Base-by-base conservation (phyloP, 2,329 filamentous ascomycete genomes). In the Pleoardoris graminearum region DNA sequence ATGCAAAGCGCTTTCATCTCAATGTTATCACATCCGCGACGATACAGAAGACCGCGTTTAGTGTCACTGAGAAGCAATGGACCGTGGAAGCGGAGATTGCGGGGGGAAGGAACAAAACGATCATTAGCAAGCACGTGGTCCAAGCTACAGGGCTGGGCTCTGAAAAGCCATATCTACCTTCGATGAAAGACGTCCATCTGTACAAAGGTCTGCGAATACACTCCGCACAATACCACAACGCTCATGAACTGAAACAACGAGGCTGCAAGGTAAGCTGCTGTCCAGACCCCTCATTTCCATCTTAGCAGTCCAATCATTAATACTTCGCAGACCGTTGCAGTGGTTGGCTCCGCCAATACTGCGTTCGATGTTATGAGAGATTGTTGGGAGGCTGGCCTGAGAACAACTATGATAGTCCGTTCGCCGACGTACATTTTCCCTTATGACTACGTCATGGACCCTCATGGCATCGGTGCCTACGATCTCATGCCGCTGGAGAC, bases 361-460 rank as follows among this genome's bases (percentile, higher is more conserved):
- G 76, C 72, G 5, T 78, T 79, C 44, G 75, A 78, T 58, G 59
- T 76, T 1, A 55, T 73, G 25, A 61, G 67, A 14, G 71, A 76
- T 50, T 75, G 70, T n/a, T 30, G 22, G 19, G 22, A 44, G 11
- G 48, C 48, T 17, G 48, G 37, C 11, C 39, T 75, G 1, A n/a
- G 54, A 16, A 68, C 68, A 0, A 76, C 72, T 19, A 74, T 77
- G 62, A 38, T 70, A 2, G 70, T 57, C 10, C 67, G 74, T 1
- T 75, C 72, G 0, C 65, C 68, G 3, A 76, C 74, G 0, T 74
- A 68, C 32, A 42, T 76, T 5, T 46, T 74, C 11, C 74, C 74
- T 0, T 51, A 66, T 29, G 59, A 63, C 0, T 71, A 75, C 57
- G 32, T 68, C n/a, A 47, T 50, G 7, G 51, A 69, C 42, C 60